A percentile compares a stretch with the other conserved stretches of the same genome.
Evolutionary conservation across 306 rosid species (phyloP).

Genomic region (Inga leiocalycina): DNA sequence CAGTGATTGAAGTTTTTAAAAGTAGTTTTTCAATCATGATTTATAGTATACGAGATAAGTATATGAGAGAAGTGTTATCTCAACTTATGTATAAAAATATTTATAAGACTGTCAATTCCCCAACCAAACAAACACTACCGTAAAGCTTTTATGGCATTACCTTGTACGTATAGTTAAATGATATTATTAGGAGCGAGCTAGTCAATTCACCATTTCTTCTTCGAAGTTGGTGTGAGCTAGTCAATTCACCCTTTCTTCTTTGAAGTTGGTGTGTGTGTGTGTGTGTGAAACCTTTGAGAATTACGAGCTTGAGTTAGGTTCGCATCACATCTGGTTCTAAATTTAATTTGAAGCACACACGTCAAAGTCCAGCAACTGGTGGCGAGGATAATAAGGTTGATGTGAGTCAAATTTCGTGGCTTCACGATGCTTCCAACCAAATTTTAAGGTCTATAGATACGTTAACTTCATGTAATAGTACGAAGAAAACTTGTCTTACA

Average conservation of each 20-base stretch:
- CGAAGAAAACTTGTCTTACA: background rate
- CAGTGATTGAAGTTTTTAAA: too few species aligned
- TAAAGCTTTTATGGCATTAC: background rate
- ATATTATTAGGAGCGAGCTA: too few species aligned
- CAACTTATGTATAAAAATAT: too few species aligned
- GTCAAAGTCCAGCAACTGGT: background rate
- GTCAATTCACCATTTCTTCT: too few species aligned
- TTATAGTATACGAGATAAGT: too few species aligned
- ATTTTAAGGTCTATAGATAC: background rate
- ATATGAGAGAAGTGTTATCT: too few species aligned
- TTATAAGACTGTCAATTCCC: too few species aligned
- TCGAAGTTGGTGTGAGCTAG: background rate
- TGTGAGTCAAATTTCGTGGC: conserved; percentile 26
- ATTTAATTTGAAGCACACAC: background rate
- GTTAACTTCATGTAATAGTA: background rate
- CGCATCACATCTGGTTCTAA: background rate
- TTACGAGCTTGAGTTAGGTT: background rate
- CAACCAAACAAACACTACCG: background rate
- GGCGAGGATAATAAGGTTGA: background rate
- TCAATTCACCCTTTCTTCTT: too few species aligned
- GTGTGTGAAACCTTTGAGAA: background rate
- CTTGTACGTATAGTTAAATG: conserved; percentile 8
- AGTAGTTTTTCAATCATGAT: too few species aligned
- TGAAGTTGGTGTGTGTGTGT: background rate
- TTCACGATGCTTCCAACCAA: conserved; percentile 18